phyloP scores from a whole-genome alignment of 2,329 filamentous ascomycete genomes.

The Dactylonectria macrodidyma region DNA sequence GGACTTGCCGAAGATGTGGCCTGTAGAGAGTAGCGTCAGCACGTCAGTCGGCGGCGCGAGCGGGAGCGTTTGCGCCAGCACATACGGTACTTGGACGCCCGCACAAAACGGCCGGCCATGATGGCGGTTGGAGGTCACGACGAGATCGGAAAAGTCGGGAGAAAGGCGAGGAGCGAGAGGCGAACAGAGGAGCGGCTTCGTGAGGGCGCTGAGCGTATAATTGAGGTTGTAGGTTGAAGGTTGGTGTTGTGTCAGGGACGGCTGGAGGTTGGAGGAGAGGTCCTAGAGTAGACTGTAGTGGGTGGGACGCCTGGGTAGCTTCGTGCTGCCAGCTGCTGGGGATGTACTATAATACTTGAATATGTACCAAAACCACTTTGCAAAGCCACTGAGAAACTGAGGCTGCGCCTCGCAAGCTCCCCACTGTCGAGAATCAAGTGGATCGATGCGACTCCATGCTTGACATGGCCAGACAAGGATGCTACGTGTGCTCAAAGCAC shows the following conservation, averaged over 20 bases:
- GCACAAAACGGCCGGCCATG: conserved; percentile 77
- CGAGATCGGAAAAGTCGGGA: conserved; percentile 27
- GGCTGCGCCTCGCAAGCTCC: conserved; percentile 45
- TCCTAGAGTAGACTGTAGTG: conserved; percentile 24
- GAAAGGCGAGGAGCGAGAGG: conserved; percentile 13
- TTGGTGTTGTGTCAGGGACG: conserved; percentile 41
- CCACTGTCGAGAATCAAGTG: conserved; percentile 34
- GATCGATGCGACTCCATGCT: conserved; percentile 29
- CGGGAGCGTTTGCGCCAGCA: conserved; percentile 49
- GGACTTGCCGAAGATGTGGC: conserved; percentile 97
- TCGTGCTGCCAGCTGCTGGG: conserved; percentile 21
- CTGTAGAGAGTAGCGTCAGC: conserved; percentile 64
- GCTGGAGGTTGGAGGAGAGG: conserved; percentile 41
- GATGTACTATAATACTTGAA: background rate
- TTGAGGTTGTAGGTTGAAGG: conserved; percentile 26
- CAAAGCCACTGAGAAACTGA: conserved; percentile 41
- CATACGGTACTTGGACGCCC: conserved; percentile 79
- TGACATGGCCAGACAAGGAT: conserved; percentile 28
- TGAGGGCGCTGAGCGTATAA: conserved; percentile 21
- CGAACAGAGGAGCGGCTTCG: conserved; percentile 12
- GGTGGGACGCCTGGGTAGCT: conserved; percentile 22
- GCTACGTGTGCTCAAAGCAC: conserved; percentile 22
- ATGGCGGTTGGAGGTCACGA: conserved; percentile 43
- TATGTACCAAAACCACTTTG: conserved; percentile 10
- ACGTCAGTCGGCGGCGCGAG: conserved; percentile 39